Conservation (phyloP, 768 basidiomycete genomes). For the Cytidiella melzeri region DNA sequence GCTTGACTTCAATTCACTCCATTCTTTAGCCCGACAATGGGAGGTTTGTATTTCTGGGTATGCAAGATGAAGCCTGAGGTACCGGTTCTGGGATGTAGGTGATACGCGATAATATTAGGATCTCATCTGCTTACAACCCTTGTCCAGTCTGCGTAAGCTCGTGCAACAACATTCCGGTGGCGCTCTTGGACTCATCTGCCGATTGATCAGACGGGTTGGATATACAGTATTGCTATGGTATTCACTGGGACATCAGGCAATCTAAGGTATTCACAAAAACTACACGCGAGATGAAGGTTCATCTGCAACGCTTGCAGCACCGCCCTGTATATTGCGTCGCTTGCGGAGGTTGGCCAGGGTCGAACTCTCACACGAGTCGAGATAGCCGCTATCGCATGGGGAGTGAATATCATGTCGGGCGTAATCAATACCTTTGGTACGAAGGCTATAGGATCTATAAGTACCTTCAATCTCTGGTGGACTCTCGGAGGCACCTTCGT, state of each 20-base stretch:
- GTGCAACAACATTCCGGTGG: too few species aligned
- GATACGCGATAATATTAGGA: neutral
- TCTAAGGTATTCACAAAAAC: constrained; percentile 31
- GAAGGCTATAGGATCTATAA: constrained; percentile 50
- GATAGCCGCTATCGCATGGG: constrained; percentile 51
- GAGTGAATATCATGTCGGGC: constrained; percentile 48
- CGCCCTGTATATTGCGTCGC: constrained; percentile 49
- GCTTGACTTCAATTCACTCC: neutral
- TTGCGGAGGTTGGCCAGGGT: constrained; percentile 43
- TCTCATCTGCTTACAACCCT: neutral
- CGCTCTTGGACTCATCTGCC: too few species aligned
- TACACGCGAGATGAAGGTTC: neutral
- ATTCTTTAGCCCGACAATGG: constrained; percentile 42
- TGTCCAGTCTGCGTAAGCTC: constrained; percentile 5
- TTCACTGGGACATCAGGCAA: constrained; percentile 57
- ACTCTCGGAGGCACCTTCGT: constrained; percentile 53
- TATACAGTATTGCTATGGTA: constrained; percentile 55
- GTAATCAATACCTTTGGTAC: constrained; percentile 52
- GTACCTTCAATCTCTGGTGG: constrained; percentile 55
- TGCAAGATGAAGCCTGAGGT: constrained; percentile 52
- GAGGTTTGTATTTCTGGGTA: constrained; percentile 59
- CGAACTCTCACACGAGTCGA: constrained; percentile 41
- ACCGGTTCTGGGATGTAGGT: constrained; percentile 48
- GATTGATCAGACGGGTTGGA: constrained; percentile 52
- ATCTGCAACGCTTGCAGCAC: constrained; percentile 26